Percentiles rank a stretch among this genome's conserved stretches.
Evolutionary conservation across 2,329 filamentous ascomycete species (phyloP).

Genomic region (Harringtonia aguacate): DNA sequence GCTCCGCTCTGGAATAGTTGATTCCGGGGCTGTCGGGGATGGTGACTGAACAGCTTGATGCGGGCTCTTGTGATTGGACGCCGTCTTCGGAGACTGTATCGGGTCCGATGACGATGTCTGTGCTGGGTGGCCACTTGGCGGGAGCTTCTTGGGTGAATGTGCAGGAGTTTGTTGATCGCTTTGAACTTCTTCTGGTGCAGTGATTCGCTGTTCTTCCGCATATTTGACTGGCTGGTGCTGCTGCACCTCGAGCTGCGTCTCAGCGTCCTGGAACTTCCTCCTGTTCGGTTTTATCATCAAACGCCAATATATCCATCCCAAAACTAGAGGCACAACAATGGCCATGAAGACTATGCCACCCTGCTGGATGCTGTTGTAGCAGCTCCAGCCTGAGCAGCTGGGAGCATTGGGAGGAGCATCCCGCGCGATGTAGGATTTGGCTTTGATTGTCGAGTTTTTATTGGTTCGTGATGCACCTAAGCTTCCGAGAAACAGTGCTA

Average conservation of each 20-base stretch:
- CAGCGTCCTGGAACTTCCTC: not conserved
- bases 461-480: too few relatives aligned
- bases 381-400: slow-evolving; percentile 26
- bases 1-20: too few relatives aligned
- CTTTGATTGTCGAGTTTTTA: too few relatives aligned
- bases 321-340: slow-evolving; percentile 16
- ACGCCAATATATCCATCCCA: slow-evolving; percentile 23
- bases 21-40: too few relatives aligned
- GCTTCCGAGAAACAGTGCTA: too few relatives aligned
- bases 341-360: slow-evolving; percentile 28
- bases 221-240: too few relatives aligned
- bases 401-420: not conserved
- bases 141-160: not conserved
- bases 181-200: not conserved
- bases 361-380: slow-evolving; percentile 24
- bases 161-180: not conserved
- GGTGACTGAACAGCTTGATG: not conserved
- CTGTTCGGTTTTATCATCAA: slow-evolving; percentile 6
- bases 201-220: not conserved
- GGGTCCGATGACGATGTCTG: not conserved
- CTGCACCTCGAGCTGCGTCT: not conserved
- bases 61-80: not conserved
- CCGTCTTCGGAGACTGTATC: not conserved
- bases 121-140: not conserved
- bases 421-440: not conserved